A percentile compares a stretch with the other conserved stretches of the same genome.
phyloP scores from a whole-genome alignment of 345 rosid species.

The Moricandia moricandioides region DNA sequence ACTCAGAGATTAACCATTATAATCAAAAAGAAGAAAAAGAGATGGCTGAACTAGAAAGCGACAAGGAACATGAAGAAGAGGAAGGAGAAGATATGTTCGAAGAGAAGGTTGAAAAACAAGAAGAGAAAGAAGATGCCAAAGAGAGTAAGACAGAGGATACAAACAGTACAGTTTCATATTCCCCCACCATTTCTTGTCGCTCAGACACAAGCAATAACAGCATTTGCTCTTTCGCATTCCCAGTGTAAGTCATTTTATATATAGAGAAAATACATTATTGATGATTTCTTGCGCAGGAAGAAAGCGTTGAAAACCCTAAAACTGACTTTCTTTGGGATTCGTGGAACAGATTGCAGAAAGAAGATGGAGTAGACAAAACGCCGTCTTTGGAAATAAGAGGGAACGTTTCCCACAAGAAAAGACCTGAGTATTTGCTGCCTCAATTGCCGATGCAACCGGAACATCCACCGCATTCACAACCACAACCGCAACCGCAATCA shows the following conservation, averaged over 20 bases:
- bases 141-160: conserved; percentile 16
- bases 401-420: neutral
- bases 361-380: conserved; percentile 22
- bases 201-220: conserved; percentile 49
- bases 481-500: neutral
- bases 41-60: neutral
- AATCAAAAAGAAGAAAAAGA: neutral
- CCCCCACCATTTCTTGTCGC: conserved; percentile 36
- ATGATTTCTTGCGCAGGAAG: neutral
- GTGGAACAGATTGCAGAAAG: conserved; percentile 42
- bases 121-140: conserved; percentile 2
- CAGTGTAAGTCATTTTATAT: conserved; percentile 44
- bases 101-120: neutral
- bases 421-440: conserved; percentile 19
- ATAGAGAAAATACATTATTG: neutral
- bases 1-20: neutral
- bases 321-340: neutral
- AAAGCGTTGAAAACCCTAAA: conserved; percentile 12
- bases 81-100: neutral
- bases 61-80: conserved; percentile 1
- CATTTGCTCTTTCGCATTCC: conserved; percentile 65
- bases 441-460: conserved; percentile 17
- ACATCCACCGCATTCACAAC: neutral
- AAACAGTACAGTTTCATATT: conserved; percentile 2
- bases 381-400: conserved; percentile 14